A percentile compares a stretch with the other conserved stretches of the same genome.
These are phyloP conservation scores for Juncus effusus DNA, from an alignment of 176 grass and related monocot species.

Conservation along the genomic window DNA sequence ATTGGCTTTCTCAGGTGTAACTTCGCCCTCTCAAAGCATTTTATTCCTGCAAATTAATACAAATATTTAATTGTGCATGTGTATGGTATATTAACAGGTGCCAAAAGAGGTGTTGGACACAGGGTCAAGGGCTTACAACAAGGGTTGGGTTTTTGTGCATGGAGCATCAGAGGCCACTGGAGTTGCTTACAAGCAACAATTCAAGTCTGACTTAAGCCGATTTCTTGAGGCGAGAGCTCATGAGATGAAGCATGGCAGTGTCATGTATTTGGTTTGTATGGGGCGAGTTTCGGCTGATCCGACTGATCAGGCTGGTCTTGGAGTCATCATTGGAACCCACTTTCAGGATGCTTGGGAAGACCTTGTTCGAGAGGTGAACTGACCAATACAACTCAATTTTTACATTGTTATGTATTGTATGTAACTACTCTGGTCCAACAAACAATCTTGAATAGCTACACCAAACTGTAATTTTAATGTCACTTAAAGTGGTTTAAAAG, in stretches of 20 bases:
- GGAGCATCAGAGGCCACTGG: slow-evolving; percentile 17
- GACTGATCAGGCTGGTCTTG: slow-evolving; percentile 14
- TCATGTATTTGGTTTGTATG: slow-evolving; percentile 23
- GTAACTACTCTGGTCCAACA: too few species aligned
- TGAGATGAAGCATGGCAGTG: slow-evolving; percentile 28
- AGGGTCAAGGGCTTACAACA: slow-evolving; percentile 14
- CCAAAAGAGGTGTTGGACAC: too few species aligned
- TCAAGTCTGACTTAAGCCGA: slow-evolving; percentile 15
- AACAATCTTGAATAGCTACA: too few species aligned
- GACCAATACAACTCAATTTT: too few species aligned
- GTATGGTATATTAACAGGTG: too few species aligned
- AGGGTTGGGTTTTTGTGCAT: slow-evolving; percentile 30
- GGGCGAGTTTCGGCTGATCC: background rate
- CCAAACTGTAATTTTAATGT: too few species aligned
- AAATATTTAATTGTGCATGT: too few species aligned
- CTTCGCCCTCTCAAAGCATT: background rate
- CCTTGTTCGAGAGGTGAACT: slow-evolving; percentile 26
- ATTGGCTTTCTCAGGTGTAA: slow-evolving; percentile 36
- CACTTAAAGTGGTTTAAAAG: too few species aligned
- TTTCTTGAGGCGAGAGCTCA: slow-evolving; percentile 27
- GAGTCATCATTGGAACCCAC: slow-evolving; percentile 16
- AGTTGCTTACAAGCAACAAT: slow-evolving; percentile 29
- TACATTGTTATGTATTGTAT: too few species aligned
- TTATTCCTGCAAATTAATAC: too few species aligned
- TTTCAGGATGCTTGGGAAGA: slow-evolving; percentile 35